A percentile compares a stretch with the other conserved stretches of the same genome.
Evolutionary conservation across 345 rosid species (phyloP).

Genomic region (Citrus sp.): DNA sequence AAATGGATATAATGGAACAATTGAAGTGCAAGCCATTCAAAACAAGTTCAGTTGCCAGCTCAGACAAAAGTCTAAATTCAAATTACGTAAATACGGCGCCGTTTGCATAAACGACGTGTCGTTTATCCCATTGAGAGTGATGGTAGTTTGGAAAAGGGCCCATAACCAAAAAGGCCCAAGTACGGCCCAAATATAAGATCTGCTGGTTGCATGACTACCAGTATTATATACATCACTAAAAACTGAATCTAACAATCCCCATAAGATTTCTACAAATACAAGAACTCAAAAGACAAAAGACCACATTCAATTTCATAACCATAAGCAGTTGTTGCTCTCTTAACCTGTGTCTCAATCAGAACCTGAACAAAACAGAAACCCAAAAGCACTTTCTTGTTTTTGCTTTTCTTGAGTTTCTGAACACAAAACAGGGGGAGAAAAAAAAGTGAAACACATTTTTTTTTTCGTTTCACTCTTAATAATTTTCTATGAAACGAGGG

Average conservation of each 20-base stretch:
- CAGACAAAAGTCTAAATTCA: too few species aligned
- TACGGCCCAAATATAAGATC: background rate
- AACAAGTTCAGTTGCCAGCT: too few species aligned
- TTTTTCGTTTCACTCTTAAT: background rate
- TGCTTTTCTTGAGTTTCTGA: background rate
- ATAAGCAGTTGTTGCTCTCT: background rate
- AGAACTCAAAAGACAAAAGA: background rate
- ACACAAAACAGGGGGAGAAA: background rate
- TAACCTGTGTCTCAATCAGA: background rate
- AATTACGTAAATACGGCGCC: background rate
- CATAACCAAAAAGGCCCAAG: too few species aligned
- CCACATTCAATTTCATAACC: background rate
- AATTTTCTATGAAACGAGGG: slow-evolving; percentile 68
- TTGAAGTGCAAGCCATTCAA: background rate
- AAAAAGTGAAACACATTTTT: background rate
- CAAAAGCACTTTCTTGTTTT: background rate
- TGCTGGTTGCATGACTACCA: background rate
- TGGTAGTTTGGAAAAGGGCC: background rate
- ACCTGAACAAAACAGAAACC: background rate
- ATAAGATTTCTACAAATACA: background rate
- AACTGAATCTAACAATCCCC: background rate
- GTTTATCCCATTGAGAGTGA: too few species aligned
- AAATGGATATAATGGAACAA: background rate
- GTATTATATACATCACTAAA: too few species aligned
- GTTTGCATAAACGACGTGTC: background rate